Evolutionary conservation across 1,139 yeast species (phyloP).

Genomic region (Pichia sp.): DNA sequence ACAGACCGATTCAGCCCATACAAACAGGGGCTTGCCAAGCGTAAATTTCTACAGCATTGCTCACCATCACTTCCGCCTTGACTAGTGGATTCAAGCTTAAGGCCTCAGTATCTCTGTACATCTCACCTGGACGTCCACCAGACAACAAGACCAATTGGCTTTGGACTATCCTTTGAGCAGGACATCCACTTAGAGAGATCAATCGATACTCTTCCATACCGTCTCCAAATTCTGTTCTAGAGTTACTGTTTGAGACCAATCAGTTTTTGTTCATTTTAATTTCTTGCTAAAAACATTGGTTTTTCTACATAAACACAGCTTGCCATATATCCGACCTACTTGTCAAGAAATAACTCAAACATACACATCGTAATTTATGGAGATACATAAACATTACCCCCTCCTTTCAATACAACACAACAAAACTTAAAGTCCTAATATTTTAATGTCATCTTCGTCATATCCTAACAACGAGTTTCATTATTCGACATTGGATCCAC

Average conservation of each 20-base stretch:
- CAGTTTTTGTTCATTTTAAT: background rate
- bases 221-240: background rate
- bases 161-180: background rate
- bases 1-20: background rate
- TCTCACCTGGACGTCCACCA: background rate
- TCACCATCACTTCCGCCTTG: background rate
- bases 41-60: background rate
- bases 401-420: background rate
- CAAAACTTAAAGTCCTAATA: background rate
- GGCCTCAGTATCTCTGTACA: background rate
- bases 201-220: background rate
- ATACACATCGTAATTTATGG: background rate
- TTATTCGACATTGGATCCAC: conserved; percentile 13
- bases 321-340: background rate
- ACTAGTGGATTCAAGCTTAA: background rate
- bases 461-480: background rate
- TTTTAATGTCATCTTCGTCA: background rate
- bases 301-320: background rate
- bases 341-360: background rate
- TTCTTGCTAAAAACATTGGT: background rate
- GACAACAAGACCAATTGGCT: background rate
- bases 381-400: background rate
- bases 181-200: background rate
- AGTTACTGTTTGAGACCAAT: background rate
- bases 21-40: background rate